Base-by-base conservation (phyloP, 1,139 yeast species). In the Wickerhamomyces sp. region DNA sequence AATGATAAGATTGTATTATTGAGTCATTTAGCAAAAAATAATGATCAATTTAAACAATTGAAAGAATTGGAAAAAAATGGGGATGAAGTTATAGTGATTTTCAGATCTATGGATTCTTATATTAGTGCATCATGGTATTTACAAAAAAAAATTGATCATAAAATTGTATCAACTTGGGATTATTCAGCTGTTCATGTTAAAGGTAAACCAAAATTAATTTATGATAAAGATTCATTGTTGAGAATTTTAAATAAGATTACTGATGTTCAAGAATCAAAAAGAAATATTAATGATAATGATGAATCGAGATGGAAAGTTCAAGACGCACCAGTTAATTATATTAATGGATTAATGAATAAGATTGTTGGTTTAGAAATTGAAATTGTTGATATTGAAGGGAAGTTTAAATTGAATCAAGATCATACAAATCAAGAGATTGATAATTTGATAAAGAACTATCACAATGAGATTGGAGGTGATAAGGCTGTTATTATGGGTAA, bases 141-240 rank as follows among this genome's bases (percentile, higher is more conserved):
- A 2, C 70, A 73, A 3, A 81, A 83, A 63, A 66, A 71, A 52
- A 72, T 71, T 42, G 77, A 83, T 29, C 84, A 80, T 50, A 81
- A 80, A 55, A 75, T 71, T 36, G 90, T 81, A 10, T 88, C 89
- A 11, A 83, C 90, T 0, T 83, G 89, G 90, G 83, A 79, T 61
- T 83, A 78, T 64, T 81, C 79, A 2, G 65, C 79, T 6, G 82
- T 78, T 35, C 88, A 83, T 56, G 70, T 77, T 37, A 67, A 76
- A 46, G 89, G 89, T 4, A 71, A 62, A 38, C 73, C 84, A 10
- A 66, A 52, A 18, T 60, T 83, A 10, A 61, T 77, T 18, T 74
- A 70, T 42, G 79, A 76, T 49, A 62, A 65, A 13, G 72, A 68
- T 13, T 79, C 76, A 67, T 71, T 80, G 6, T 59, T 75, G 45